These are phyloP conservation scores for Podospora pseudoanserina DNA, from an alignment of 495 filamentous ascomycete genomes.

Conservation along the genomic window DNA sequence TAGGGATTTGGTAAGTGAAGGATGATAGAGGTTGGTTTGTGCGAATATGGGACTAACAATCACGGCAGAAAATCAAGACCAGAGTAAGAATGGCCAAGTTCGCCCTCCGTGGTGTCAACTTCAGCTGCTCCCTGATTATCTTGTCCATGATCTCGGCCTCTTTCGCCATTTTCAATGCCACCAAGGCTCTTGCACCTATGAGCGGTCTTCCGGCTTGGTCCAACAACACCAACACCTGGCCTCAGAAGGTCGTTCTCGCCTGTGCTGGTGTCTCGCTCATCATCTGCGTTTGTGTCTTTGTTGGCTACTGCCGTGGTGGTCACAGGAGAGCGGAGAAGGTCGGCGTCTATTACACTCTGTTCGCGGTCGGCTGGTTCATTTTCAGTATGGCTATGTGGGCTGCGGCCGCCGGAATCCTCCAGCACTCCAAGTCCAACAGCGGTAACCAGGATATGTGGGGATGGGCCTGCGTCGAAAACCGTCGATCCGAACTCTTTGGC, in stretches of 20 bases:
- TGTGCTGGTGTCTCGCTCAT: slow-evolving; percentile 76
- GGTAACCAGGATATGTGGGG: slow-evolving; percentile 89
- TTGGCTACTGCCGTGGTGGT: slow-evolving; percentile 83
- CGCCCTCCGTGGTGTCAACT: slow-evolving; percentile 87
- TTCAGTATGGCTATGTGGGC: slow-evolving; percentile 94
- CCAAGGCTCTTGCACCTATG: slow-evolving; percentile 64
- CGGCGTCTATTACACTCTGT: slow-evolving; percentile 87
- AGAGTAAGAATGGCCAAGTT: slow-evolving; percentile 93
- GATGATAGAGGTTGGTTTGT: background rate
- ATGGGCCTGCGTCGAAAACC: slow-evolving; percentile 91
- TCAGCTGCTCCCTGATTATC: slow-evolving; percentile 93
- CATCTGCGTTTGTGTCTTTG: slow-evolving; percentile 75
- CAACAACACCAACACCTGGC: slow-evolving; percentile 72
- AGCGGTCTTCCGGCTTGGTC: slow-evolving; percentile 85
- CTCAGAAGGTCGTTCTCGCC: slow-evolving; percentile 75
- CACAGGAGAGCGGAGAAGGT: slow-evolving; percentile 87
- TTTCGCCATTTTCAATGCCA: slow-evolving; percentile 85
- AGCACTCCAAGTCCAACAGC: slow-evolving; percentile 67
- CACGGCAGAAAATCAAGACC: slow-evolving; percentile 76
- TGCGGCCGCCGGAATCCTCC: slow-evolving; percentile 77
- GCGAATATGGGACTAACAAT: slow-evolving; percentile 32
- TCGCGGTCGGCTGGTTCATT: slow-evolving; percentile 88
- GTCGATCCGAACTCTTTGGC: slow-evolving; percentile 66
- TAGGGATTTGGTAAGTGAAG: slow-evolving; percentile 70
- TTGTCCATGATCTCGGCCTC: slow-evolving; percentile 80